phyloP scores from a whole-genome alignment of 805 yeast species.

The Pichia occidentalis region DNA sequence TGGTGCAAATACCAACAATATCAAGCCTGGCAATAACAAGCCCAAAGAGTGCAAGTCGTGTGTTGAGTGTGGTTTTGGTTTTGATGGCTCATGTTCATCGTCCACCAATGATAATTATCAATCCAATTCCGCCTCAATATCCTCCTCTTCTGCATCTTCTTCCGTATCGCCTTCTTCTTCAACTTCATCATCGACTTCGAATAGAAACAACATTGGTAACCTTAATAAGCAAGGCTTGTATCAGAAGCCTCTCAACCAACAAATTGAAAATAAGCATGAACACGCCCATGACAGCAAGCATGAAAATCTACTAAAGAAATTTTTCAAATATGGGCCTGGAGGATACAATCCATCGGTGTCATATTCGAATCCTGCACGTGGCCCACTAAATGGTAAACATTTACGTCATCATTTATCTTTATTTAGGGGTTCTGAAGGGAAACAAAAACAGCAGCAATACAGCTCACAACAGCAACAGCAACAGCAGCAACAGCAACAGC shows the following conservation, averaged over 20 bases:
- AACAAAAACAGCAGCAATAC: constrained; percentile 7
- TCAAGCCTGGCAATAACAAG: constrained; percentile 3
- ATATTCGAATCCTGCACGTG: constrained; percentile 3
- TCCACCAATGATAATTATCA: not conserved
- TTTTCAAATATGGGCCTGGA: constrained; percentile 13
- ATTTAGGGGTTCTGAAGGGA: constrained; percentile 6
- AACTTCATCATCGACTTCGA: constrained; percentile 1
- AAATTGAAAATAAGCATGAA: too few relatives aligned
- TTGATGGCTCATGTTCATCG: constrained; percentile 7
- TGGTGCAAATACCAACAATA: constrained; percentile 1
- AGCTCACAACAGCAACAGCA: constrained; percentile 8
- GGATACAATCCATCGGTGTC: constrained; percentile 6
- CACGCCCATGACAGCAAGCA: too few relatives aligned
- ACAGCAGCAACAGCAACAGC: constrained; percentile 9
- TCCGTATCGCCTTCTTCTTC: not conserved
- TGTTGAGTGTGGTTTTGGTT: constrained; percentile 25
- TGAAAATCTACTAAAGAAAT: constrained; percentile 10
- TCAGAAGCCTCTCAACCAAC: too few relatives aligned
- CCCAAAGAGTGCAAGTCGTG: constrained; percentile 26
- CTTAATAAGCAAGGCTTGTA: too few relatives aligned
- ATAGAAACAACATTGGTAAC: not conserved
- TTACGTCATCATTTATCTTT: constrained; percentile 12
- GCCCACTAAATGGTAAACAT: constrained; percentile 7
- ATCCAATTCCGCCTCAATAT: not conserved
- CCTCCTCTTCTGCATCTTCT: constrained; percentile 1